These are phyloP conservation scores for Boletus sp. DNA, from an alignment of 768 basidiomycete species.

Conservation along the genomic window DNA sequence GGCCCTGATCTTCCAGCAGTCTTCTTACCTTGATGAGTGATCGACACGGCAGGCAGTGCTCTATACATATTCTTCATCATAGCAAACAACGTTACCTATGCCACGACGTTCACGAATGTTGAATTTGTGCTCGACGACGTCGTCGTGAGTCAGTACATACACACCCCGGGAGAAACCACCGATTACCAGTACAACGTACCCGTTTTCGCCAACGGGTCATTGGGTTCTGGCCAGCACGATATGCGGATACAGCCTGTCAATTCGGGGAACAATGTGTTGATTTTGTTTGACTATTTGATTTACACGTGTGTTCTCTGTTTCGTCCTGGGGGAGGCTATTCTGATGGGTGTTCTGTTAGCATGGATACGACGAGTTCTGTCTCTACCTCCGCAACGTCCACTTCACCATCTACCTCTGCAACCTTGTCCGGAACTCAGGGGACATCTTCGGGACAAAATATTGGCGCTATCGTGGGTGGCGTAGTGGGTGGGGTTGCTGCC, in stretches of 20 bases:
- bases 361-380: neutral
- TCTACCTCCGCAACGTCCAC: neutral
- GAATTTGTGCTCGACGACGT: conserved; percentile 8
- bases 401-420: neutral
- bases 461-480: conserved; percentile 7
- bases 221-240: neutral
- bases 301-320: conserved; percentile 4
- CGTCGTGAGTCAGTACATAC: neutral
- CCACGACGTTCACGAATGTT: neutral
- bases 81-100: neutral
- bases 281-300: conserved; percentile 12
- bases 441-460: neutral
- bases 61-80: conserved; percentile 20
- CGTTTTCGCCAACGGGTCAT: conserved; percentile 2
- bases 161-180: neutral
- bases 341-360: conserved; percentile 3
- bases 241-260: conserved; percentile 8
- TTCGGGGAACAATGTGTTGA: neutral
- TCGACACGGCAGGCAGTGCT: conserved; percentile 4
- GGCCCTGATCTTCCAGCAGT: neutral
- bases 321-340: neutral
- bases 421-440: neutral
- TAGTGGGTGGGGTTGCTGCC: neutral
- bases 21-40: neutral
- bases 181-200: conserved; percentile 13